Conservation (phyloP, 179 eudicot species). For the Camellia oleifera region DNA sequence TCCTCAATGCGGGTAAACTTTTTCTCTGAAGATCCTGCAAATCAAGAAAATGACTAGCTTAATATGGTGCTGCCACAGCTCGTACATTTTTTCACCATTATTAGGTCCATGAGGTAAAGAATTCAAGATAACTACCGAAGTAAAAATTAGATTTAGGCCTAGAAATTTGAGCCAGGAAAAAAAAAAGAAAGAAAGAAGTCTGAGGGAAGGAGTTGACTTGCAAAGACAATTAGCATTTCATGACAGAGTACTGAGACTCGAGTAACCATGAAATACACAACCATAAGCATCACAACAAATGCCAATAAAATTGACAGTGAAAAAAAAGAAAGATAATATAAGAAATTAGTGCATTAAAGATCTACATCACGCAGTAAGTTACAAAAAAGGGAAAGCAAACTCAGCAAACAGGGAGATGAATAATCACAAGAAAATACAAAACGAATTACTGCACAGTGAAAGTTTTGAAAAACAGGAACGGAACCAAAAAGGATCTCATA, state of each 20-base stretch:
- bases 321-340: not conserved
- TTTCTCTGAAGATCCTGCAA: conserved; percentile 71
- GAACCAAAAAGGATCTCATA: conserved; percentile 20
- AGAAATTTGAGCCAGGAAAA: not conserved
- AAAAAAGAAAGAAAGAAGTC: not conserved
- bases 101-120: not conserved
- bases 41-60: conserved; percentile 16
- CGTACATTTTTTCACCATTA: not conserved
- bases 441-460: too few relatives aligned
- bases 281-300: not conserved
- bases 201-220: not conserved
- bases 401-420: not conserved
- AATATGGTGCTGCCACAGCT: not conserved
- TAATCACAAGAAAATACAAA: not conserved
- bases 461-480: not conserved
- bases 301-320: not conserved
- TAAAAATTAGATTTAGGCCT: not conserved
- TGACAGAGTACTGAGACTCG: not conserved
- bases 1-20: conserved; percentile 59
- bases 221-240: too few relatives aligned
- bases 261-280: not conserved
- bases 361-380: not conserved
- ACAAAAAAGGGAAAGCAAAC: not conserved
- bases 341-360: not conserved
- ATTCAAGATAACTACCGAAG: not conserved